Conservation (phyloP, 208 protist species). For the Tritrichomonas musculus region DNA sequence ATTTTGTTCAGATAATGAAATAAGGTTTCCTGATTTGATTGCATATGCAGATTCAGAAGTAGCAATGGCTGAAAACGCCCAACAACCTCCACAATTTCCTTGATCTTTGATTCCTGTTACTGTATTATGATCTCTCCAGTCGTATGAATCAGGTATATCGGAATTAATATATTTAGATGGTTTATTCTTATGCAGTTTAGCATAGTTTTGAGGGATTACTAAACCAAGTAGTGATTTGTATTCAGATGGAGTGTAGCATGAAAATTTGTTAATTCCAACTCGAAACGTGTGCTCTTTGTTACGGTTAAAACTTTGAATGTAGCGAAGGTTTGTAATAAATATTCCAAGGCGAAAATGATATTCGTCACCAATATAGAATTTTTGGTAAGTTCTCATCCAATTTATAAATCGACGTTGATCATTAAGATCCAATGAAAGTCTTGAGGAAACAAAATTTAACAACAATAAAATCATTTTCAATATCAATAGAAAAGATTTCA, state of each 20-base stretch:
- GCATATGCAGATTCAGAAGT: neutral
- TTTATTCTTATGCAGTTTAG: no score
- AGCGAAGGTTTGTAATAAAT: neutral
- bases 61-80: conserved; percentile 42
- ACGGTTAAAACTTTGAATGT: neutral
- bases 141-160: no score
- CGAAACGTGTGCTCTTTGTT: no score
- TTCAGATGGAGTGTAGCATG: no score
- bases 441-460: no score
- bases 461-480: no score
- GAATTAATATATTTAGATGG: no score
- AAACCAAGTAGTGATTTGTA: no score
- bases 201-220: no score
- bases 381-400: neutral
- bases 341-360: neutral
- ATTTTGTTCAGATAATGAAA: conserved; percentile 34
- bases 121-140: conserved; percentile 53
- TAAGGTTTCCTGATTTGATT: no score
- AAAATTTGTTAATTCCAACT: no score
- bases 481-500: no score
- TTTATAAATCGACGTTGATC: neutral
- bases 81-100: conserved; percentile 58
- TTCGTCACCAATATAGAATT: neutral
- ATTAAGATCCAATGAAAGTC: neutral
- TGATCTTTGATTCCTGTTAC: conserved; percentile 58